Percentiles rank a stretch among this genome's conserved stretches.
Conservation (phyloP, 768 basidiomycete genomes). For the Leccinum subgranulosum region DNA sequence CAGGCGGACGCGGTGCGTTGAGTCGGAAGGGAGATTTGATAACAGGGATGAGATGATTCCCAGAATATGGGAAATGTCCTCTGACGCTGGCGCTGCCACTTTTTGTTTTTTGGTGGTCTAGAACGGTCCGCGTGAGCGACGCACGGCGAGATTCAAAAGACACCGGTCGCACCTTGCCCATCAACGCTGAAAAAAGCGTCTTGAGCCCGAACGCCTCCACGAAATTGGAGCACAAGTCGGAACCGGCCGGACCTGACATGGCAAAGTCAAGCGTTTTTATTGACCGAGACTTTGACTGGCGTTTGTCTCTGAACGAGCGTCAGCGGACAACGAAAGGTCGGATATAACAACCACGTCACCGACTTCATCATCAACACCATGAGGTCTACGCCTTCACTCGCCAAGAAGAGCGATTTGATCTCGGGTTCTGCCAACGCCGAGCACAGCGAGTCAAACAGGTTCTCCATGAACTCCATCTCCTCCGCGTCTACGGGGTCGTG, state of each 20-base stretch:
- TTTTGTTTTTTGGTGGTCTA: conserved; percentile 67
- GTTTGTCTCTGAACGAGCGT: conserved; percentile 61
- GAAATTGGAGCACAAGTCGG: conserved; percentile 75
- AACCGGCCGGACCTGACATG: conserved; percentile 72
- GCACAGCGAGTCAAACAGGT: conserved; percentile 87
- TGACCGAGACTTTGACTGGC: conserved; percentile 72
- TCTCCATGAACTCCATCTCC: conserved; percentile 98
- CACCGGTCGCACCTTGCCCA: conserved; percentile 77
- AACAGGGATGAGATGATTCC: conserved; percentile 87
- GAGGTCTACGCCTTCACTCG: conserved; percentile 90
- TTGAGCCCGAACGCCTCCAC: conserved; percentile 87
- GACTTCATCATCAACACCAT: conserved; percentile 99
- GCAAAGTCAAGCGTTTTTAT: conserved; percentile 93
- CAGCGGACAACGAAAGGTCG: conserved; percentile 1
- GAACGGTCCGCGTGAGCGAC: conserved; percentile 7
- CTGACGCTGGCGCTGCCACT: conserved; percentile 51
- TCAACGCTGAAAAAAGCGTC: conserved; percentile 84
- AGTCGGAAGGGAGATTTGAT: conserved; percentile 84
- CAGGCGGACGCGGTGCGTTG: conserved; percentile 72
- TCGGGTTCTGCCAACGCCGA: conserved; percentile 76
- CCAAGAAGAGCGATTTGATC: conserved; percentile 80
- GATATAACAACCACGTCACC: conserved; percentile 22
- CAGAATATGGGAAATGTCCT: conserved; percentile 85
- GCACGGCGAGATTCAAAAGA: neutral
- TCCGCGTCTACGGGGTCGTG: conserved; percentile 83